Percentiles rank a stretch among this genome's conserved stretches.
These are phyloP conservation scores for Flaveria trinervia DNA, from an alignment of 129 eudicot genomes.

Conservation along the genomic window DNA sequence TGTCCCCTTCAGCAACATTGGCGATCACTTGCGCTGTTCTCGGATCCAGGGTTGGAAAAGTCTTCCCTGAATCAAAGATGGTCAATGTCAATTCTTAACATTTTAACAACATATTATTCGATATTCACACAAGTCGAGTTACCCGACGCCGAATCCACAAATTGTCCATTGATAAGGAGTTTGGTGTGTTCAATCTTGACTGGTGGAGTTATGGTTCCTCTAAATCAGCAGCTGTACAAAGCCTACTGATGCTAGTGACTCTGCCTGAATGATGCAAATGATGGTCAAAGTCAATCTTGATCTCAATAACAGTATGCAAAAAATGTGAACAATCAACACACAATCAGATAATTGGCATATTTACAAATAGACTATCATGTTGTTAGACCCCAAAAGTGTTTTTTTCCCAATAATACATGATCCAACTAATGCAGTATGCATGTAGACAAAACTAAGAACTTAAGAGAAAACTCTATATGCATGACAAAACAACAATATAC, in stretches of 20 bases:
- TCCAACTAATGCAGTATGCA: too few relatives aligned
- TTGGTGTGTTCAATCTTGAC: constrained; percentile 58
- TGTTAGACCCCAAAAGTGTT: neutral
- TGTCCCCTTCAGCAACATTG: constrained; percentile 78
- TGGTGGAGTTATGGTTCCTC: constrained; percentile 73
- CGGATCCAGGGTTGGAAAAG: constrained; percentile 86
- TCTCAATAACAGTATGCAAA: neutral
- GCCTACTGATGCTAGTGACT: constrained; percentile 45
- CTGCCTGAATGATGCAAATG: constrained; percentile 46
- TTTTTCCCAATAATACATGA: neutral
- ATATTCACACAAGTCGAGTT: constrained; percentile 5
- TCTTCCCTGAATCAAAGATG: constrained; percentile 56
- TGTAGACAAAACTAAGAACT: neutral
- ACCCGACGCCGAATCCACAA: constrained; percentile 94
- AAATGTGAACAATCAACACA: neutral
- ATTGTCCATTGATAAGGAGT: constrained; percentile 78
- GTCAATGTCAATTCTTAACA: constrained; percentile 19
- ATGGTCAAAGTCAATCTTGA: constrained; percentile 10
- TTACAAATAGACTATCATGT: neutral
- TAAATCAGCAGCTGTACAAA: constrained; percentile 60
- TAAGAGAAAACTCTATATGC: neutral
- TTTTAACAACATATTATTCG: constrained; percentile 3
- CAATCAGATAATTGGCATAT: neutral
- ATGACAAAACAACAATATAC: neutral
- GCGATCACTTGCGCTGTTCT: constrained; percentile 82